Evolutionary conservation across 495 filamentous ascomycete genomes (phyloP).

Genomic region (Podospora bellae-mahoneyi): DNA sequence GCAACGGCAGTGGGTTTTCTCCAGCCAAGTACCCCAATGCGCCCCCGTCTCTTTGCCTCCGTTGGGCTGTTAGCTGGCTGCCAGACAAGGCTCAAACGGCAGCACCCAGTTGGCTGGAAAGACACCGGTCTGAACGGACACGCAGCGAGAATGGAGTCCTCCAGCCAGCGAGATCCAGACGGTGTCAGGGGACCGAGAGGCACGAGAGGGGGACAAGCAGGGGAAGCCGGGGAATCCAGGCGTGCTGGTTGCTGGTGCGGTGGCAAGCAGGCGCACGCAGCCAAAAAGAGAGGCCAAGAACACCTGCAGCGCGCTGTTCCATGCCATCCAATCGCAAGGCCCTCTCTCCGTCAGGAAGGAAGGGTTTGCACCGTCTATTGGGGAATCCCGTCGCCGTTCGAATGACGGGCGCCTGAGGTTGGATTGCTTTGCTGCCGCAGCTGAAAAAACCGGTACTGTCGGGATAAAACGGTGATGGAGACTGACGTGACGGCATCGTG

Average conservation of each 20-base stretch:
- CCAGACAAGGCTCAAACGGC: slow-evolving; percentile 25
- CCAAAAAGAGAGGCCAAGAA: slow-evolving; percentile 9
- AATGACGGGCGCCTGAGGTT: slow-evolving; percentile 3
- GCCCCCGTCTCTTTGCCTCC: slow-evolving; percentile 17
- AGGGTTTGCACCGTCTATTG: background rate
- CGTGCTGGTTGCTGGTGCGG: slow-evolving; percentile 2
- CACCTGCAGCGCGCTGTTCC: slow-evolving; percentile 1
- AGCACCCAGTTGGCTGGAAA: slow-evolving; percentile 28
- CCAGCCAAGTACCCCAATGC: background rate
- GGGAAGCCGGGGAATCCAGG: background rate
- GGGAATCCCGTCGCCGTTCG: background rate
- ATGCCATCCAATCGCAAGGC: background rate
- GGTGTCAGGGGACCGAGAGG: background rate
- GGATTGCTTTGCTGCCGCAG: background rate
- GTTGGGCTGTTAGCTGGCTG: slow-evolving; percentile 25
- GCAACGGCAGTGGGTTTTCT: slow-evolving; percentile 22
- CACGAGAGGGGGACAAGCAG: background rate
- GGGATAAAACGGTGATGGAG: background rate
- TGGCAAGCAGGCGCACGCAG: slow-evolving; percentile 7
- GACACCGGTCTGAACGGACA: background rate
- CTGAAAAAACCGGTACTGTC: background rate
- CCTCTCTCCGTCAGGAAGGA: background rate
- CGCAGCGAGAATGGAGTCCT: background rate
- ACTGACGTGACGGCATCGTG: background rate
- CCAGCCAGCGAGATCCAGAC: background rate